Percentiles rank a stretch among this genome's conserved stretches.
phyloP scores from a whole-genome alignment of 306 rosid genomes.

The Cicer bijugum region DNA sequence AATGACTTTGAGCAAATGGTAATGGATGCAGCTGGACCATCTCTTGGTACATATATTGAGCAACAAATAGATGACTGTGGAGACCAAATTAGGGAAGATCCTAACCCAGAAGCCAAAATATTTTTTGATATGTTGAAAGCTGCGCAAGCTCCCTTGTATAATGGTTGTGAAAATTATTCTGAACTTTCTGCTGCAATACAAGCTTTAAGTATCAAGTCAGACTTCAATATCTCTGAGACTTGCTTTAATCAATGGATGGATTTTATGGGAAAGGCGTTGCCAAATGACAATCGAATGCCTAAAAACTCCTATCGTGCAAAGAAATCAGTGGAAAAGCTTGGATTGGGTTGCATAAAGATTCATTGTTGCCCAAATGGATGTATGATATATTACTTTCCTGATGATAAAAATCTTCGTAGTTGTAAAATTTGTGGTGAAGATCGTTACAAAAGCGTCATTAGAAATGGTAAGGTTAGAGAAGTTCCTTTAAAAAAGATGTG shows the following conservation, averaged over 20 bases:
- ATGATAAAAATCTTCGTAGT: neutral
- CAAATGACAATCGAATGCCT: too few species aligned
- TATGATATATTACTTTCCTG: neutral
- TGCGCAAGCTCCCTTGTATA: neutral
- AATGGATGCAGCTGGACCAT: too few species aligned
- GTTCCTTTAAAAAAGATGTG: neutral
- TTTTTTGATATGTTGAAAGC: neutral
- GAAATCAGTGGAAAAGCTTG: neutral
- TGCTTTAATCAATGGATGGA: too few species aligned
- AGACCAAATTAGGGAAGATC: neutral
- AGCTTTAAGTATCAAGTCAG: neutral
- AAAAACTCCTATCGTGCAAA: too few species aligned
- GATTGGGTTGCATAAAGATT: constrained; percentile 12
- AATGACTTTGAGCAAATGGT: too few species aligned
- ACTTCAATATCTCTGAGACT: too few species aligned
- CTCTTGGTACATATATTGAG: too few species aligned
- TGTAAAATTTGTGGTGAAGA: neutral
- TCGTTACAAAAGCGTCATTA: neutral
- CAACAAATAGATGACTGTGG: neutral
- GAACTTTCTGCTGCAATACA: neutral
- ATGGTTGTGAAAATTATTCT: neutral
- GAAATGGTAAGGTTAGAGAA: neutral
- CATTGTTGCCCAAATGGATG: neutral
- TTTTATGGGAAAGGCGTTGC: too few species aligned
- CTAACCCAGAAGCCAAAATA: neutral